Percentiles rank a stretch among this genome's conserved stretches.
Evolutionary conservation across 2,329 filamentous ascomycete genomes (phyloP).

Genomic region (Diaporthe sp.): DNA sequence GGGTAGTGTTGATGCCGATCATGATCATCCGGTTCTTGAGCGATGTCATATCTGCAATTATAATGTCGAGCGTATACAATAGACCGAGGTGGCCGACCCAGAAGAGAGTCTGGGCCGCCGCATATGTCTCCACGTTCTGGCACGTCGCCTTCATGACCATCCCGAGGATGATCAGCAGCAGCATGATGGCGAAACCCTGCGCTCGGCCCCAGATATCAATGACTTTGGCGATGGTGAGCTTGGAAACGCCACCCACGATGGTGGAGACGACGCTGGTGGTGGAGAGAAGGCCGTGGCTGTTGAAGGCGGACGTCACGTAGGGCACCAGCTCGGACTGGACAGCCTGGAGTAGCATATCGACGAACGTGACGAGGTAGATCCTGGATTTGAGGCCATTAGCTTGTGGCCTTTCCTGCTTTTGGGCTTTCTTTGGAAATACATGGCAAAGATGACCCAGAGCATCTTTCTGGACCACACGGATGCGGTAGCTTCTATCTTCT

Average conservation of each 20-base stretch:
- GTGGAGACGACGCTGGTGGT: conserved; percentile 68
- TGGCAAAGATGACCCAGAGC: conserved; percentile 4
- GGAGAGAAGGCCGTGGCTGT: conserved; percentile 65
- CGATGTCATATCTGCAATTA: conserved; percentile 77
- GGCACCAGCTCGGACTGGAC: conserved; percentile 51
- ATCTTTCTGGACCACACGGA: conserved; percentile 2
- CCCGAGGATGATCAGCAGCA: conserved; percentile 63
- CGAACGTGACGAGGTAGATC: conserved; percentile 12
- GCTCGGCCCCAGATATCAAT: conserved; percentile 77
- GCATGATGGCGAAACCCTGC: conserved; percentile 70
- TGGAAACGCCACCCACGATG: conserved; percentile 71
- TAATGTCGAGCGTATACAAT: conserved; percentile 63
- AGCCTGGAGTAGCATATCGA: background rate
- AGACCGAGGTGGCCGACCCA: conserved; percentile 65
- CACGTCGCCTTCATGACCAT: conserved; percentile 77
- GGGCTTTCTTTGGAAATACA: background rate
- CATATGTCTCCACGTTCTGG: conserved; percentile 71
- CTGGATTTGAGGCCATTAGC: background rate
- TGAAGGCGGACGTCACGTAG: conserved; percentile 65
- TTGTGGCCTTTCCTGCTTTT: background rate
- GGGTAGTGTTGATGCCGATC: conserved; percentile 75
- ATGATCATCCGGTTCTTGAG: conserved; percentile 77
- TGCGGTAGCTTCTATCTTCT: background rate
- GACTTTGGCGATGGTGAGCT: conserved; percentile 76
- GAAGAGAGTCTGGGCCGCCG: conserved; percentile 76